Base-by-base conservation (phyloP, 2,329 filamentous ascomycete species). In the Arthrobotrys megalospora region DNA sequence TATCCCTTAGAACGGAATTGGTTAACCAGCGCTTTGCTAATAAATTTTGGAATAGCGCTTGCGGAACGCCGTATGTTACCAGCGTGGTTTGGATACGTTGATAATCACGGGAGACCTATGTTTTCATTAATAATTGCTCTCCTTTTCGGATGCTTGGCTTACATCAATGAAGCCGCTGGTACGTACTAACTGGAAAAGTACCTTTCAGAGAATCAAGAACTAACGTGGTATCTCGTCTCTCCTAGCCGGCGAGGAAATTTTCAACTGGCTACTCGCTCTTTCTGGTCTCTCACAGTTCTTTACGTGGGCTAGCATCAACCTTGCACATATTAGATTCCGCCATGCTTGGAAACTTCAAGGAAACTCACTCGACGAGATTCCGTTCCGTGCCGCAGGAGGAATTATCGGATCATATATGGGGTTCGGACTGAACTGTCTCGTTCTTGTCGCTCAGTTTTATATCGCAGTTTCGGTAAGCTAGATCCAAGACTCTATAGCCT, bases 241-340 rank as follows among this genome's bases (percentile, higher is more conserved):
- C 10, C 7, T 67, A 77, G 84, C 84, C 0, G 89, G 89, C 38
- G 82, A 84, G 2, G 83, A 85, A 0, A 87, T 91, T 11, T 91
- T 91, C 85, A 86, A 85, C 81, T 92, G 90, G 90, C 86, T 92
- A 67, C 86, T 93, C 47, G 88, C 92, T 0, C 87, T 94, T 19
- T 92, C 91, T 0, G 92, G 91, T 67, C 88, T 94, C 7, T 89
- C 90, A 1, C 91, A 89, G 78, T 89, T 94, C 83, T 92, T 94
- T 84, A 91, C 91, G 34, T 94, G 92, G 92, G 90, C 89, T 50
- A 91, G 87, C 75, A 89, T 91, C 82, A 91, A 89, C 83, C 83
- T 89, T 1, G 87, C 89, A 0, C 89, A 91, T 82, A 91, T 91
- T 82, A 88, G 89, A 52, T 91, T 91, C 87, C 88, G 90, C 71